These are phyloP conservation scores for Colletotrichum liriopes DNA, from an alignment of 2,329 filamentous ascomycete genomes.

Conservation along the genomic window DNA sequence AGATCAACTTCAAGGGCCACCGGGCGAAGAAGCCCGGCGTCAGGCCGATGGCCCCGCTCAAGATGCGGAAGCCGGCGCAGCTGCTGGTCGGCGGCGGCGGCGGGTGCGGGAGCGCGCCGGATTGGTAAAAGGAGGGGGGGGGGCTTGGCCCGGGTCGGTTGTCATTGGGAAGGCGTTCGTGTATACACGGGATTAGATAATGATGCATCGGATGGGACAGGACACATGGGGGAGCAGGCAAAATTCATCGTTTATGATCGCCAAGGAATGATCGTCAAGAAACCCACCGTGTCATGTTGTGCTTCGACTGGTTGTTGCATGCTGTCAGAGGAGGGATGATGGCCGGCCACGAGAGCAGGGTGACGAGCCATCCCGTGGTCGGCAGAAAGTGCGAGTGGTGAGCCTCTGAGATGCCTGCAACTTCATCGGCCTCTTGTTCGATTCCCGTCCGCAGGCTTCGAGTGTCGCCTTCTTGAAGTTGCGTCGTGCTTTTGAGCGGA, in stretches of 20 bases:
- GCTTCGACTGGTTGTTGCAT: no score
- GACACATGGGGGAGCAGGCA: neutral
- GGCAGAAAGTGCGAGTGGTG: no score
- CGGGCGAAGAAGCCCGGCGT: conserved; percentile 61
- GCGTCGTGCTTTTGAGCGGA: no score
- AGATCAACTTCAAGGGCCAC: conserved; percentile 61
- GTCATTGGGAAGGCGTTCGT: neutral
- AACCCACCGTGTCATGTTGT: neutral
- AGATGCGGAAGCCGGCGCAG: conserved; percentile 57
- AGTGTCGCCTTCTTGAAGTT: no score
- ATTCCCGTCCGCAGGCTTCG: no score
- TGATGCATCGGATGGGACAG: neutral
- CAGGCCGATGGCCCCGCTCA: conserved; percentile 51
- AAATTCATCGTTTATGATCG: neutral
- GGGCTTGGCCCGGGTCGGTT: neutral
- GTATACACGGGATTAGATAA: neutral
- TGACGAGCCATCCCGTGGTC: neutral
- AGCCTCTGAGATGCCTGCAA: no score
- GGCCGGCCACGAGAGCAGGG: no score
- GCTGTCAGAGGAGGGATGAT: neutral
- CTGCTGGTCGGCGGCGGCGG: conserved; percentile 55
- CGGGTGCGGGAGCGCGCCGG: conserved; percentile 60
- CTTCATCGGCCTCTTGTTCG: no score
- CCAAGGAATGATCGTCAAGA: neutral
- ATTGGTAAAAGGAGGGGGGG: conserved; percentile 58